Evolutionary conservation across 1,139 yeast species (phyloP), one percentile per base, ranked within the genome.

Genomic region (Candida smagusa): DNA sequence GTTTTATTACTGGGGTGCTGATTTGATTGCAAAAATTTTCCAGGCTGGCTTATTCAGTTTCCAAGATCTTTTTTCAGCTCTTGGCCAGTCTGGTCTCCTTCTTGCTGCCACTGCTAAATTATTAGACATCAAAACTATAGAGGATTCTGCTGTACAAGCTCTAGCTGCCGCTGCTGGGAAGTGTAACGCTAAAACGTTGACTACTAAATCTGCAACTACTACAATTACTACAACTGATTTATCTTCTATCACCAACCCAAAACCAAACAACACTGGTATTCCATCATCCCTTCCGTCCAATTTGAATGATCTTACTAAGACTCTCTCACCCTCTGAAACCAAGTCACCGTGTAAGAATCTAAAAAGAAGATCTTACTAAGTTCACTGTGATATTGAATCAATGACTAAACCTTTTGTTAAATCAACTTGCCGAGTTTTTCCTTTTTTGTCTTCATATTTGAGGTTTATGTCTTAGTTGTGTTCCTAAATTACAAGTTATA

Each of bases 131-230:
- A 56, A 53, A 33, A 69, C 74, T 25, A 65, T 70, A 46, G 56
- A 65, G 54, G 59, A 71, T 13, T 65, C 68, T 38, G 58, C 65
- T 42, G 65, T 65, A 43, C 70, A 64, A 43, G 73, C 75, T 29
- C 67, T 70, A 53, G 72, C 72, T 47, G 75, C 74, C 45, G 72
- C 72, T 29, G 58, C 61, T 40, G 69, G 69, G 40, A 52, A 66
- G 36, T 70, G 76, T 65, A 62, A 54, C 33, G 65, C 61, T 39
- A 42, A 58, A 16, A 48, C 66, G 9, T 53, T 61, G 38, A 49
- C 63, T 28, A 59, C 66, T 35, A 38, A 59, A 11, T 32, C 41
- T 21, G 46, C 53, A 21, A 35, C 52, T 25, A 51, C 58, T 30
- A 44, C 54, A 26, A 35, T 60, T 11, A 37, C 49, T 12, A 36